Conservation (phyloP, 2,329 filamentous ascomycete species). For the Botrytis sinoallii region DNA sequence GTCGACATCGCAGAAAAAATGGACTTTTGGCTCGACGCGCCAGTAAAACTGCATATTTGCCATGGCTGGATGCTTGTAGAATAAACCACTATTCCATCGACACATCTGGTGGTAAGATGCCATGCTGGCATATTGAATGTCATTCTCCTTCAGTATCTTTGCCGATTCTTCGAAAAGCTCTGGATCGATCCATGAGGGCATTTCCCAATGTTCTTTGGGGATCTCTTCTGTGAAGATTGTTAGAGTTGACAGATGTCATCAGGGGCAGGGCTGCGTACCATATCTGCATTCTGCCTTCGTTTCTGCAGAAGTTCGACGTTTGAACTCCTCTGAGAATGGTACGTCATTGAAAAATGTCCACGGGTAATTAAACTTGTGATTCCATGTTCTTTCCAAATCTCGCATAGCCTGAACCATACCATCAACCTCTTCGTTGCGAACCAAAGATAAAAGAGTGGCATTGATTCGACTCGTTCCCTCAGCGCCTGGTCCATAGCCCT, state of each 20-base stretch:
- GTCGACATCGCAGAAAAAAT: conserved; percentile 98
- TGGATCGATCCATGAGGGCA: conserved; percentile 87
- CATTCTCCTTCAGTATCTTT: conserved; percentile 74
- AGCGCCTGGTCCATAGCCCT: conserved; percentile 75
- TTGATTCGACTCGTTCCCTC: conserved; percentile 80
- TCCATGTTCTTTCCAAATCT: conserved; percentile 94
- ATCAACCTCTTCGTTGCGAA: conserved; percentile 84
- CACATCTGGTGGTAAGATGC: conserved; percentile 98
- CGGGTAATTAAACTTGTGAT: conserved; percentile 98
- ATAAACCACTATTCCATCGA: conserved; percentile 96
- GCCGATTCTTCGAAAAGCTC: conserved; percentile 84
- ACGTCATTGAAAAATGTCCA: conserved; percentile 99
- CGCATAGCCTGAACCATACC: conserved; percentile 85
- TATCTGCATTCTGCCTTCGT: conserved; percentile 89
- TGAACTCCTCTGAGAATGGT: conserved; percentile 92
- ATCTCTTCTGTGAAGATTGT: conserved; percentile 64
- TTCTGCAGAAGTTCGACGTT: conserved; percentile 69
- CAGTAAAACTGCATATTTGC: conserved; percentile 87
- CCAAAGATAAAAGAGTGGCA: conserved; percentile 85
- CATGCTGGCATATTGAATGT: conserved; percentile 87
- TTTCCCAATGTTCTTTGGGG: conserved; percentile 91
- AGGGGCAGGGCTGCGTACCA: conserved; percentile 50
- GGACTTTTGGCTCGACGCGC: conserved; percentile 97
- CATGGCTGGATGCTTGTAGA: conserved; percentile 93
- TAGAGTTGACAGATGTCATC: conserved; percentile 24